Base-by-base conservation (phyloP, 768 basidiomycete genomes). In the Polyporus arcularius region DNA sequence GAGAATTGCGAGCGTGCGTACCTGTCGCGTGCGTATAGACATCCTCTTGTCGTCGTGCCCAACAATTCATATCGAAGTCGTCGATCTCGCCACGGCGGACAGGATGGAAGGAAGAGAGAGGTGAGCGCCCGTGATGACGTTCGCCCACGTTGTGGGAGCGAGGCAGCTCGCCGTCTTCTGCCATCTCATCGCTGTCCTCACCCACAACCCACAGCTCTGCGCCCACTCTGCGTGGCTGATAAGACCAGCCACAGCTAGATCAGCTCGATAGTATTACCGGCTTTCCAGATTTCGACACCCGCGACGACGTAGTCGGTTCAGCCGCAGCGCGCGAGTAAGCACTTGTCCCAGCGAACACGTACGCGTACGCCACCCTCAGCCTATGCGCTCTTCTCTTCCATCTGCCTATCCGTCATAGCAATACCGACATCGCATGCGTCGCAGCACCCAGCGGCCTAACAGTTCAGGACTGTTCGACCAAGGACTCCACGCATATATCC, bases 401-500 rank as follows among this genome's bases (percentile, higher is more conserved):
- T 39, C 41, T 31, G 14, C 57, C 42, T 15, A 28, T 40, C 31
- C 57, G n/a, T 49, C 57, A 58, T 61, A 61, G 62, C 61, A 48
- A 5, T 26, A 11, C 21, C 46, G 10, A 48, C 46, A 48, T 48
- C 46, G 63, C 56, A 61, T 59, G 61, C 61, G 18, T 57, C 51
- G 46, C 62, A 56, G 63, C 66, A 35, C 39, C 55, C 41, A 53
- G 50, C 62, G 55, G 55, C 61, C 63, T 60, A 60, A 64, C 64
- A 63, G 59, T 49, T 49, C 32, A 38, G 41, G 56, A 15, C 16
- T 54, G 40, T 43, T 50, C 52, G 47, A 35, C 56, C 35, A 31
- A 26, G 30, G 35, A 57, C 31, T 35, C 16, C 16, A 41, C 52
- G 16, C 52, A 38, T 53, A 53, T n/a, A 2, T 53, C 35, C 35